phyloP scores from a whole-genome alignment of 176 grass and related monocot genomes.

The Rhipidocladum racemiflorum region DNA sequence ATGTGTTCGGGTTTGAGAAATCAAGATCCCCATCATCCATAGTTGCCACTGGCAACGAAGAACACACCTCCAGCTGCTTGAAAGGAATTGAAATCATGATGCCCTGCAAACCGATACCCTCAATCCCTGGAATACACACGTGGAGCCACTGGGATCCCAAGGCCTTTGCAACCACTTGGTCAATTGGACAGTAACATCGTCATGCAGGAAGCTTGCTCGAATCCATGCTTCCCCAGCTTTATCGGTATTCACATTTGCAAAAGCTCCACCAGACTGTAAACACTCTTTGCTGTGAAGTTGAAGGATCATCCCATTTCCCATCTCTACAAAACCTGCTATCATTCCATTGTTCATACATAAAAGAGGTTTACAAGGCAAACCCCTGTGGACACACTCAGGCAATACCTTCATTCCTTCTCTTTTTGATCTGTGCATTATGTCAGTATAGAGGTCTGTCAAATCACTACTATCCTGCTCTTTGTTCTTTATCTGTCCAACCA shows the following conservation, averaged over 20 bases:
- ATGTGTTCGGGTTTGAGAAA: conserved; percentile 60
- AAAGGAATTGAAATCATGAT: no score
- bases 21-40: conserved; percentile 71
- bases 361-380: conserved; percentile 63
- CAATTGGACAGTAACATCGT: conserved; percentile 26
- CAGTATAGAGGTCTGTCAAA: not conserved
- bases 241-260: conserved; percentile 27
- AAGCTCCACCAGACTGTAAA: conserved; percentile 76
- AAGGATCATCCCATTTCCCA: conserved; percentile 93
- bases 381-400: conserved; percentile 65
- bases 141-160: no score
- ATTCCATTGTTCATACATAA: conserved; percentile 71
- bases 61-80: no score
- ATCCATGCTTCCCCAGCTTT: conserved; percentile 31
- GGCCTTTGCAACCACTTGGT: no score
- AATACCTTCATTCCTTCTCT: conserved; percentile 56
- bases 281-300: conserved; percentile 92
- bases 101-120: no score
- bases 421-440: conserved; percentile 40
- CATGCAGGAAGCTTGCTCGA: conserved; percentile 32
- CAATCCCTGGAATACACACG: no score
- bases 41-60: not conserved
- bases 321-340: conserved; percentile 83
- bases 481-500: conserved; percentile 16
- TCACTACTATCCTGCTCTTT: conserved; percentile 14